Percentiles rank a stretch among this genome's conserved stretches.
phyloP scores from a whole-genome alignment of 257 asterid genomes.

The Forsythia suspensa region DNA sequence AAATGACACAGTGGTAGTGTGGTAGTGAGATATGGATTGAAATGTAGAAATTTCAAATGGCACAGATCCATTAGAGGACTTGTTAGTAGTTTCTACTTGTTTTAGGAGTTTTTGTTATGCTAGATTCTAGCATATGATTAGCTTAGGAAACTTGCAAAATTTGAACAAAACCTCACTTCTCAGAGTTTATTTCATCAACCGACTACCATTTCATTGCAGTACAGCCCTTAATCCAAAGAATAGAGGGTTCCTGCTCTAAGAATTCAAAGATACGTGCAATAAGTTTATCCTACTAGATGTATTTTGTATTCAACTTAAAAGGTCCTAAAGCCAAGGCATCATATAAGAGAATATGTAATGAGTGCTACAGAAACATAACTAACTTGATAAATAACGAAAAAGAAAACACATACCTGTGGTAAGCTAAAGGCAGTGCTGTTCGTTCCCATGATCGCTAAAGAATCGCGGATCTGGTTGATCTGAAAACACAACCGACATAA shows the following conservation, averaged over 20 bases:
- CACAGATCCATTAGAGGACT: not conserved
- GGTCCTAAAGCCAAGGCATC: not conserved
- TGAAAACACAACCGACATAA: constrained; percentile 31
- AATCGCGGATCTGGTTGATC: constrained; percentile 97
- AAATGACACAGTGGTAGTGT: no score
- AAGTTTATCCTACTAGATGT: not conserved
- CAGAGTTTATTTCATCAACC: not conserved
- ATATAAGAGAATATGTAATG: not conserved
- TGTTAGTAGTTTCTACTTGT: not conserved
- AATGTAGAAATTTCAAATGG: not conserved
- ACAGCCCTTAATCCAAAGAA: not conserved
- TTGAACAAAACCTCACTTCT: not conserved
- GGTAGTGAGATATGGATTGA: not conserved
- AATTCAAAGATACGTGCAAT: not conserved
- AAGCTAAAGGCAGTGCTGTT: constrained; percentile 97
- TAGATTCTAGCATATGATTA: not conserved
- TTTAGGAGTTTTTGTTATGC: not conserved
- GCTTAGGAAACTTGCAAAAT: not conserved
- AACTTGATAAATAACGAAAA: not conserved
- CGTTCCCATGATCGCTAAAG: constrained; percentile 92
- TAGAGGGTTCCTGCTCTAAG: not conserved
- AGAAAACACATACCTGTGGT: constrained; percentile 67
- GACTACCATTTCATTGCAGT: not conserved
- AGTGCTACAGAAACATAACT: not conserved
- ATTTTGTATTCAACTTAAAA: not conserved